phyloP scores from a whole-genome alignment of 2,329 filamentous ascomycete species.

The Myriosclerotinia curreyana region DNA sequence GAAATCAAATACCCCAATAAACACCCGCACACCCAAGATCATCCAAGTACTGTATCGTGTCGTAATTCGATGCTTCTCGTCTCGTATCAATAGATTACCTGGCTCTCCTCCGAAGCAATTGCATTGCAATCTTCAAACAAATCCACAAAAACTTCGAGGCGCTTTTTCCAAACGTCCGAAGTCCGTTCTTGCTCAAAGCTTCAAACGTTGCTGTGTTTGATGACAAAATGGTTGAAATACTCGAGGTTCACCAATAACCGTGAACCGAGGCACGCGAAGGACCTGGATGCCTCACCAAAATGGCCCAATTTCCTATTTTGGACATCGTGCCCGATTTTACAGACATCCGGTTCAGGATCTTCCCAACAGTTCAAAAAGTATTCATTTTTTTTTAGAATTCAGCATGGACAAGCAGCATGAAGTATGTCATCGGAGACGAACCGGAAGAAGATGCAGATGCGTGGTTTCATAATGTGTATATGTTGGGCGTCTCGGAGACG shows the following conservation, averaged over 20 bases:
- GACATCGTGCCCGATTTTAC: conserved; percentile 3
- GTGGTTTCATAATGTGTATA: neutral
- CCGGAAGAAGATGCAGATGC: conserved; percentile 20
- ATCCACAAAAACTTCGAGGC: conserved; percentile 17
- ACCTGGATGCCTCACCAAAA: conserved; percentile 4
- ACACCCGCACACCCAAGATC: conserved; percentile 3
- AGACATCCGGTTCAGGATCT: conserved; percentile 4
- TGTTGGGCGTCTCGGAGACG: no score
- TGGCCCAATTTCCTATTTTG: conserved; percentile 12
- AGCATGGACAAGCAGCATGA: neutral
- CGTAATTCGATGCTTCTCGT: neutral
- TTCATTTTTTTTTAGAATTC: neutral
- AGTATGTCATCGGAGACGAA: conserved; percentile 16
- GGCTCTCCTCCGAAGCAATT: conserved; percentile 6
- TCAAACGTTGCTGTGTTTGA: neutral
- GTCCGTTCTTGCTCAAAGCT: conserved; percentile 8
- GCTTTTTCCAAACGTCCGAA: conserved; percentile 14
- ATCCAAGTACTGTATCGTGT: conserved; percentile 5
- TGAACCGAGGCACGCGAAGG: conserved; percentile 13
- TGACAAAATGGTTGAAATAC: conserved; percentile 7
- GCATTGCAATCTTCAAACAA: conserved; percentile 6
- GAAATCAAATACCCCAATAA: neutral
- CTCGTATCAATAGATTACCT: conserved; percentile 1
- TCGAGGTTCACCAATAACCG: neutral
- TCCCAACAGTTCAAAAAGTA: neutral